Evolutionary conservation across 2,329 filamentous ascomycete species (phyloP).

Genomic region (Colletotrichum sp.): DNA sequence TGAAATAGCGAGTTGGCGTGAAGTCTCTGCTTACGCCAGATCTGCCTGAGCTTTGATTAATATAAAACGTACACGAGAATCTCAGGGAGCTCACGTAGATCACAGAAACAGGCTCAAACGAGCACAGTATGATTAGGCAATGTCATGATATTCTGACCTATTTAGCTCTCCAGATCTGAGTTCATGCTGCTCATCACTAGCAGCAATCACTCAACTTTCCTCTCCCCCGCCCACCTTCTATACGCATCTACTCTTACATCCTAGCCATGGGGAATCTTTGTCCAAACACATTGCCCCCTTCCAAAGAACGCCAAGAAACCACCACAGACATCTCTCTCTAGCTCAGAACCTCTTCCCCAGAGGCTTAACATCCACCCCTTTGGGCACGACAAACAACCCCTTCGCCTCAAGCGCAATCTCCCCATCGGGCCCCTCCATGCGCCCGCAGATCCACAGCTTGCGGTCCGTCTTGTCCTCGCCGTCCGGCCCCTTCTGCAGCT

Average conservation of each 20-base stretch:
- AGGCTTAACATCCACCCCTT: neutral
- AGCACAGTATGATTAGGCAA: neutral
- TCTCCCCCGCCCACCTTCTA: neutral
- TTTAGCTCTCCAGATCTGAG: neutral
- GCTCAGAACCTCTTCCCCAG: constrained; percentile 8
- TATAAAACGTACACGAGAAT: neutral
- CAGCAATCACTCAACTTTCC: neutral
- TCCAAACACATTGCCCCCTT: neutral
- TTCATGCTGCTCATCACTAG: neutral
- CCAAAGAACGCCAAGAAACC: neutral
- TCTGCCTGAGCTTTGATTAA: neutral
- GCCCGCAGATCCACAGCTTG: constrained; percentile 17
- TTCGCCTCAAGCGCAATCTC: constrained; percentile 1
- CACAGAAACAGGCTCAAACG: neutral
- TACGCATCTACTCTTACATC: neutral
- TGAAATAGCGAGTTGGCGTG: too few relatives aligned
- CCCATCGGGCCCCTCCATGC: constrained; percentile 5
- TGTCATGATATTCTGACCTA: neutral
- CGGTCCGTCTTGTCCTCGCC: constrained; percentile 16
- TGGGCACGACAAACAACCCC: constrained; percentile 22
- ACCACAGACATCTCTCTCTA: too few relatives aligned
- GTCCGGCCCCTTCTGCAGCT: neutral
- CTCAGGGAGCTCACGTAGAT: neutral
- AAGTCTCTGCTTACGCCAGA: too few relatives aligned
- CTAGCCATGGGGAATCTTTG: neutral